Base-by-base conservation (phyloP, 495 filamentous ascomycete genomes). In the Podospora tetraspora region DNA sequence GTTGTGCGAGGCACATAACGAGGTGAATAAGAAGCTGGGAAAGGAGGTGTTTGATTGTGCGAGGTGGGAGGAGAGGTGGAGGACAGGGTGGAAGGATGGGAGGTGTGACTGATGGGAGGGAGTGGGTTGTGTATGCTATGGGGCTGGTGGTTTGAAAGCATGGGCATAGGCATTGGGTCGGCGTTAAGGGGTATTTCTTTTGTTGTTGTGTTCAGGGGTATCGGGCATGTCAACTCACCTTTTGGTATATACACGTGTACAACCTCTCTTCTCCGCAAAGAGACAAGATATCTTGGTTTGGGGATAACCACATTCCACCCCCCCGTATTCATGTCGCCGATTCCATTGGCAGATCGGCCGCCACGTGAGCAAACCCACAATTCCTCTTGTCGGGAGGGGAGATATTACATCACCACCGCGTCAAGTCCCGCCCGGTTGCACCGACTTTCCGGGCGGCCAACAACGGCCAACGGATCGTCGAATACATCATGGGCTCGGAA, bases 1-100 rank as follows among this genome's bases (percentile, higher is more conserved):
- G 96, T 89, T 98, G 84, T 99, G 95, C 74, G 90, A 94, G 78
- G 95, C 95, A 73, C 95, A 99, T 84, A 99, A 99, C 82, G 93
- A 92, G 72, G 95, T 99, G 24, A 99, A 99, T 84, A 82, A 85
- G 62, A 97, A 97, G 81, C 76, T 98, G 70, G 95, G 95, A 68
- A 98, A 98, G 84, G 82, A 86, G 73, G 84, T 84, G 73, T 99
- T 99, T 84, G 93, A 99, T 84, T 98, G 95, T 80, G 81, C 80
- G 24, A 87, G 86, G 75, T 97, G 94, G 92, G 89, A 96, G 79
- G 93, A 98, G 84, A 85, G 95, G 79, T 98, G 95, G 95, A 82
- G 90, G 81, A 92, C 88, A 12, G 96, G 95, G 3, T 96, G 93
- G 91, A 92, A 90, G 80, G 94, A 97, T 85, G 94, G 94, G 25